Conservation (phyloP, 2,329 filamentous ascomycete genomes). For the Aureobasidium lini region DNA sequence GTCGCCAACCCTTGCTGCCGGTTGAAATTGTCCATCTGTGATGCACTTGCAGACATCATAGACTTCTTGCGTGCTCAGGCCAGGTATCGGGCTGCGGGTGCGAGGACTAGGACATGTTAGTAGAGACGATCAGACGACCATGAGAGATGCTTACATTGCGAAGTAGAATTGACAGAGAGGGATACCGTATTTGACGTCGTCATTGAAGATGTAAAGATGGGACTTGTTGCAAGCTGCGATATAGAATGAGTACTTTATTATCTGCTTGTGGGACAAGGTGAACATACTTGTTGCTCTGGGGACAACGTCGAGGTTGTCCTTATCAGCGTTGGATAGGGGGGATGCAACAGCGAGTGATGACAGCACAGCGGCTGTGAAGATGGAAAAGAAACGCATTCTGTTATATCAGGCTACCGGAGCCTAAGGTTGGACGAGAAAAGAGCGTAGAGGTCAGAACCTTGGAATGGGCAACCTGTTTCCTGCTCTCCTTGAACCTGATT, state of each 20-base stretch:
- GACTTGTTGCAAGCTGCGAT: background rate
- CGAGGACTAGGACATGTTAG: background rate
- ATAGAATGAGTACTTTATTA: background rate
- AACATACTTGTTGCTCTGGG: constrained; percentile 3
- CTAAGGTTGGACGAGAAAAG: background rate
- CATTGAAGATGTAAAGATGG: background rate
- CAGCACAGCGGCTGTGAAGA: background rate
- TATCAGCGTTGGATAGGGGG: background rate
- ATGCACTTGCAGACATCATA: constrained; percentile 4
- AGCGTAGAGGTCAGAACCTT: background rate
- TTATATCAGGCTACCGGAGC: constrained; percentile 8
- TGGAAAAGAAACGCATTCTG: constrained; percentile 2
- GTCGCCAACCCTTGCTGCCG: background rate
- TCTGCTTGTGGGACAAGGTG: too few relatives aligned
- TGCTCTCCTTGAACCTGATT: background rate
- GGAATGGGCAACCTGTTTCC: background rate
- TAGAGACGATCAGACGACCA: background rate
- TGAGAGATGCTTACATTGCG: constrained; percentile 17
- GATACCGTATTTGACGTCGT: background rate
- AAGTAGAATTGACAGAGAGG: background rate
- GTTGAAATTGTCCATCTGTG: background rate
- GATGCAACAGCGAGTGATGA: constrained; percentile 2
- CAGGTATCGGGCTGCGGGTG: background rate
- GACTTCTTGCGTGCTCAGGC: background rate
- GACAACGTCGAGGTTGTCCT: background rate